Base-by-base conservation (phyloP, 2,329 filamentous ascomycete species). In the Aspergillus sp. region DNA sequence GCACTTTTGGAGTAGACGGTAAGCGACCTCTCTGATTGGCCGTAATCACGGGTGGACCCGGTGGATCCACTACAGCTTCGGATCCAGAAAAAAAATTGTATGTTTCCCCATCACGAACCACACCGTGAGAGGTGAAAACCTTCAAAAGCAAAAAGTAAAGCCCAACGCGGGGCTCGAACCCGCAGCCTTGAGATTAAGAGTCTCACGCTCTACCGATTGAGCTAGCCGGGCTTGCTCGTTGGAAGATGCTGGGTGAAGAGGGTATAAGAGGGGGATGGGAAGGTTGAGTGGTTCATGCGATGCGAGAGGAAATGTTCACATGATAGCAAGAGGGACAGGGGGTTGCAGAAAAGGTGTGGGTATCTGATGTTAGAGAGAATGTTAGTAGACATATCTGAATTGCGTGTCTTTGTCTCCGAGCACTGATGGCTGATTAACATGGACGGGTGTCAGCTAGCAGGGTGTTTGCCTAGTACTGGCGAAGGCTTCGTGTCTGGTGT, bases 171-270 rank as follows among this genome's bases (percentile, higher is more conserved):
- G 74, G 74, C 70, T 76, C 72, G 74, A 76, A 76, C 74, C 73
- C 74, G 71, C 74, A 75, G 66, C 70, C 69, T 73, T 73, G 72
- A 71, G 74, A 72, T 74, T 78, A 81, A 80, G 77, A 80, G 77
- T 77, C 78, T 78, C 78, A 80, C 73, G 75, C 74, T 77, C 74
- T 80, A 78, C 72, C 78, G 77, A 81, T 80, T 81, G 78, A 81
- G 78, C 78, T 80, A 80, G 75, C 77, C 78, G 73, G 73, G 78
- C 78, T 59, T 59, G 60, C 61, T 64, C 66, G 25, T 55, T 55
- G 53, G 17, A 17, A 4, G 4, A 5, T 7, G 10, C 13, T 17
- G 11, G 3, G 25, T 30, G 0, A 23, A 17, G 11, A 27, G 8
- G 3, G 7, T 50, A 50, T 30, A 50, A n/a, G 2, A 50, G 8